A percentile compares a stretch with the other conserved stretches of the same genome.
phyloP scores from a whole-genome alignment of 2,329 filamentous ascomycete genomes.

The Fusarium tjaetaba region DNA sequence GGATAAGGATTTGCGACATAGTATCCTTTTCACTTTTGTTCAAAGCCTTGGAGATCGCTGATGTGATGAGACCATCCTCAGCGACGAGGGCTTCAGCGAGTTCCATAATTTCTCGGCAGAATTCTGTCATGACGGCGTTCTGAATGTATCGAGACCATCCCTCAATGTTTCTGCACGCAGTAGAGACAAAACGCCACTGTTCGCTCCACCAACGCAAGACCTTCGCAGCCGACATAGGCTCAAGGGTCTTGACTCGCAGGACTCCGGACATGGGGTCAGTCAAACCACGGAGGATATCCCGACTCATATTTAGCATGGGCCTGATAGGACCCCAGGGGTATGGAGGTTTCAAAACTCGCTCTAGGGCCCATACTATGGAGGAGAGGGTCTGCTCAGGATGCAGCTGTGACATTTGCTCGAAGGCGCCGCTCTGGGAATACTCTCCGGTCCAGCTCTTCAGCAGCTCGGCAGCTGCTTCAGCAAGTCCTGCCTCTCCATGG shows the following conservation, averaged over 20 bases:
- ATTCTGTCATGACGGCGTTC: slow-evolving; percentile 84
- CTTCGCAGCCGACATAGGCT: slow-evolving; percentile 69
- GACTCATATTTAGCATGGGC: slow-evolving; percentile 65
- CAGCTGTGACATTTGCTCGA: slow-evolving; percentile 53
- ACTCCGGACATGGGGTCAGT: slow-evolving; percentile 67
- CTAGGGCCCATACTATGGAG: slow-evolving; percentile 56
- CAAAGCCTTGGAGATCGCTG: slow-evolving; percentile 62
- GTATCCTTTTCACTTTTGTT: slow-evolving; percentile 51
- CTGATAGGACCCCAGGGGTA: slow-evolving; percentile 67
- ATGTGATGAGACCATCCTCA: slow-evolving; percentile 84
- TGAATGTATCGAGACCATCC: slow-evolving; percentile 82
- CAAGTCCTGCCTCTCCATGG: slow-evolving; percentile 81
- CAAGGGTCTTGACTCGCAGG: slow-evolving; percentile 64
- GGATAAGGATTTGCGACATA: slow-evolving; percentile 53
- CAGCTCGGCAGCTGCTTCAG: slow-evolving; percentile 81
- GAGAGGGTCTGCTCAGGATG: slow-evolving; percentile 54
- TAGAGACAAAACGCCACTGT: slow-evolving; percentile 83
- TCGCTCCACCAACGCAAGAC: slow-evolving; percentile 84
- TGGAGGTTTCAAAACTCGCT: slow-evolving; percentile 49
- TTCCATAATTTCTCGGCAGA: slow-evolving; percentile 95
- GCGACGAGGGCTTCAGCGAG: slow-evolving; percentile 87
- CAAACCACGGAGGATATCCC: slow-evolving; percentile 65
- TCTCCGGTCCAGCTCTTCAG: slow-evolving; percentile 85
- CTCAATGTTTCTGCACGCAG: slow-evolving; percentile 85
- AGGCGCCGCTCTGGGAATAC: slow-evolving; percentile 54